A percentile compares a stretch with the other conserved stretches of the same genome.
These are phyloP conservation scores for Neurospora intermedia DNA, from an alignment of 495 filamentous ascomycete genomes.

Conservation along the genomic window DNA sequence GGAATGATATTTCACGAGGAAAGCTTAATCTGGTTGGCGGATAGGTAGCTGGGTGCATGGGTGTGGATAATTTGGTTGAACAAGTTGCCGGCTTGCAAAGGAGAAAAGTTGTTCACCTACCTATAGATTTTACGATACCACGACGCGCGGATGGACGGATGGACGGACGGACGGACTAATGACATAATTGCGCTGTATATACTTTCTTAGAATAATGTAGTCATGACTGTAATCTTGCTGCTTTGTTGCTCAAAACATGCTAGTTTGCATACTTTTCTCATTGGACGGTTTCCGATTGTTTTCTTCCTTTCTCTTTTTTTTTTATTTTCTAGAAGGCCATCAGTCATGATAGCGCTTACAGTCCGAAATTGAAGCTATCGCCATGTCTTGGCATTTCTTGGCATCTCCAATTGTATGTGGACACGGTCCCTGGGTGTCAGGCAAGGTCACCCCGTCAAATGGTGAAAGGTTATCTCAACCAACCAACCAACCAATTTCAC, in stretches of 20 bases:
- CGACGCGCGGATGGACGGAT: not conserved
- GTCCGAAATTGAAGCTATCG: not conserved
- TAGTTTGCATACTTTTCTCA: not conserved
- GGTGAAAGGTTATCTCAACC: not conserved
- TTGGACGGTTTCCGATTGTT: not conserved
- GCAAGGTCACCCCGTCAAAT: constrained; percentile 36
- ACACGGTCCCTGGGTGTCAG: constrained; percentile 41
- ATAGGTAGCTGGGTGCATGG: no score
- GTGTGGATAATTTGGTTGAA: not conserved
- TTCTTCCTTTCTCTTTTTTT: no score
- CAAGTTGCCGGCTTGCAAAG: not conserved
- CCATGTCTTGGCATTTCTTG: not conserved
- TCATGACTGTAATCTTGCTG: not conserved
- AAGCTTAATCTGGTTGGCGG: not conserved
- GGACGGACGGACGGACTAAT: not conserved
- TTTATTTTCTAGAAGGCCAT: not conserved
- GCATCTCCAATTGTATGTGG: not conserved
- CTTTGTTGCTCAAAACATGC: not conserved
- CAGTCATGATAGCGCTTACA: not conserved
- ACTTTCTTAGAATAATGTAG: not conserved
- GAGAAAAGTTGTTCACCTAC: not conserved
- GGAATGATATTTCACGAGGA: not conserved
- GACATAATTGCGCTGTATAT: not conserved
- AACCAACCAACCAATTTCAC: not conserved
- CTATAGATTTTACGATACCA: not conserved